Base-by-base conservation (phyloP, 495 filamentous ascomycete species). In the Letharia columbiana region DNA sequence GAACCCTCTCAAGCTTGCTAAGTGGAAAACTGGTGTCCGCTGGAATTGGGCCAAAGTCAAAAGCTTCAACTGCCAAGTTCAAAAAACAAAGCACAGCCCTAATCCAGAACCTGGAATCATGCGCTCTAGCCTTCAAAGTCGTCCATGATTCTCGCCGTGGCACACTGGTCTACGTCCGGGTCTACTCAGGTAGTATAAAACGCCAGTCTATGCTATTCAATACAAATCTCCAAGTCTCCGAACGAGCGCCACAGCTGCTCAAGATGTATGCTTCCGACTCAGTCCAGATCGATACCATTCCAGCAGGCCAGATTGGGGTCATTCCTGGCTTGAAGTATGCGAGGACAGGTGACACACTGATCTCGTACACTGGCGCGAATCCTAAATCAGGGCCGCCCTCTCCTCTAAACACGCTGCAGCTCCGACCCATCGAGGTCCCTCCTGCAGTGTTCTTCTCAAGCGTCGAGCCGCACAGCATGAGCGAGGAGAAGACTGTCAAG, bases 401-500 rank as follows among this genome's bases (percentile, higher is more conserved):
- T 60, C 83, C 87, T 1, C 76, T 93, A 45, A 83, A 86, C 62
- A 85, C 81, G 33, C 78, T 99, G 18, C 92, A 95, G 70, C 84
- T 98, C 50, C 88, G 91, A 63, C 89, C 95, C 3, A 94, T 95
- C 60, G 83, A 90, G 63, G 89, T 96, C 0, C 94, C 95, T 8
- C 92, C 95, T 0, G 91, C 94, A 0, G 92, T 99, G 0, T 97
- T 97, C 77, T 98, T 98, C 75, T 89, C 93, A 41, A 89, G 91
- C 68, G 85, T 98, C 23, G 95, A 97, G 67, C 91, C 95, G 0
- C 84, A 90, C 64, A 91, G 88, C 60, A 77, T 90, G 12, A 83
- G 84, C 11, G 90, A 92, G 67, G 86, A 89, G 67, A 96, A 92
- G 69, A 82, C 83, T 45, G 82, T 97, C 20, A 83, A 87, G 64